Base-by-base conservation (phyloP, 2,329 filamentous ascomycete genomes). In the Colletotrichum cuscutae region DNA sequence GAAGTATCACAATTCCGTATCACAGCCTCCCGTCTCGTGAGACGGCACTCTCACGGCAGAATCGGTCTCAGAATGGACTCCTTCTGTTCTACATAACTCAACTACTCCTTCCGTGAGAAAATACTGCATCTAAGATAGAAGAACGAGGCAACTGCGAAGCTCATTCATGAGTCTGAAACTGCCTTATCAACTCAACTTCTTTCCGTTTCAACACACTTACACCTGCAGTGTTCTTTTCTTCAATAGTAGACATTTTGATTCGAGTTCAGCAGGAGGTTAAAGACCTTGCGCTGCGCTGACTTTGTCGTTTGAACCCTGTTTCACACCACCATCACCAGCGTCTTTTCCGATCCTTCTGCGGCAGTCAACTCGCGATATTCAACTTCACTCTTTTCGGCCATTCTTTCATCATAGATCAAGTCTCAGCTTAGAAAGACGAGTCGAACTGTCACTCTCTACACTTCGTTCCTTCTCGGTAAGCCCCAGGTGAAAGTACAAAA, bases 21-120 rank as follows among this genome's bases (percentile, higher is more conserved):
- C 37, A 69, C 58, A 58, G 15, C 13, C 58, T 63, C 58, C 52
- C 65, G 58, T 22, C 49, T 46, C 37, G 52, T 68, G 37, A 32
- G 5, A 52, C n/a, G 22, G 3, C 6, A 42, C 52, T 32, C 19
- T 9, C 46, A 26, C 28, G 42, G 24, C 8, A 30, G 19, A 46
- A 8, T 7, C 12, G 15, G 15, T 28, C 15, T 65, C 11, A 42
- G 53, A 37, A 26, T 11, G 5, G 24, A 15, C 30, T 15, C 22
- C 28, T 66, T 65, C 42, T 24, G 24, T 24, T 22, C 19, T 22
- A 49, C 15, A 5, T 35, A 28, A 9, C 2, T 8, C 19, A 3
- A 13, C 35, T n/a, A 11, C 15, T 37, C 22, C 49, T 28, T 12
- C 22, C 6, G 5, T 19, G 42, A 19, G 19, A n/a, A 49, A 5